Conservation (phyloP, 139 green algal species). For the Marvania coccoides region DNA sequence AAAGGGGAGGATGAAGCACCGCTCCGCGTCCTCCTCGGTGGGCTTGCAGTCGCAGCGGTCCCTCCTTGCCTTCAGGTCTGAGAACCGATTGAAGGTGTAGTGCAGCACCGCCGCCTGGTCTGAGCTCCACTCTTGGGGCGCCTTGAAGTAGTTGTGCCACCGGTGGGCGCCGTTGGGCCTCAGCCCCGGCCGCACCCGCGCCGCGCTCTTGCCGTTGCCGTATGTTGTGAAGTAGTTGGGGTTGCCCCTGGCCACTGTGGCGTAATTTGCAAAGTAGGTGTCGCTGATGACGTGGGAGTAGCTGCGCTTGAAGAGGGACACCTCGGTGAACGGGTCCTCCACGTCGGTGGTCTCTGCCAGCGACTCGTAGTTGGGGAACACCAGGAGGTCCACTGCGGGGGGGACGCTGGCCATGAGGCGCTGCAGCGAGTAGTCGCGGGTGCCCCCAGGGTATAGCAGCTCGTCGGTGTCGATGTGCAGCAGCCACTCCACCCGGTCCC, state of each 20-base stretch:
- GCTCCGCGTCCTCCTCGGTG: constrained; percentile 70
- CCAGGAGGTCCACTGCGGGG: constrained; percentile 55
- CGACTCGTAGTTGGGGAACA: constrained; percentile 81
- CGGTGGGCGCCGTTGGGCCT: constrained; percentile 73
- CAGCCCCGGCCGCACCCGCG: constrained; percentile 48
- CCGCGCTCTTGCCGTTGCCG: constrained; percentile 64
- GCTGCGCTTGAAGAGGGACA: constrained; percentile 79
- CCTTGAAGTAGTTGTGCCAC: constrained; percentile 62
- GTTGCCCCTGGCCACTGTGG: constrained; percentile 56
- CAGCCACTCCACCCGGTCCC: constrained; percentile 61
- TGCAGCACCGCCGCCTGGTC: constrained; percentile 68
- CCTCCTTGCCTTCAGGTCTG: constrained; percentile 50
- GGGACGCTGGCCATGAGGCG: constrained; percentile 24
- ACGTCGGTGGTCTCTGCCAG: constrained; percentile 53
- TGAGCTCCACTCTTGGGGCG: constrained; percentile 48
- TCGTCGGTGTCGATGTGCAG: constrained; percentile 81
- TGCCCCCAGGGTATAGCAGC: constrained; percentile 65
- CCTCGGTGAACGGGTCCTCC: constrained; percentile 59
- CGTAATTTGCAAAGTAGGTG: constrained; percentile 59
- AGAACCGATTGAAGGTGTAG: constrained; percentile 67
- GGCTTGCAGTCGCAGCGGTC: constrained; percentile 74
- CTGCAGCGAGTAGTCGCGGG: constrained; percentile 48
- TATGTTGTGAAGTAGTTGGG: constrained; percentile 83
- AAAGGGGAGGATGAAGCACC: constrained; percentile 84
- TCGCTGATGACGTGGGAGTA: constrained; percentile 62